Percentiles rank a stretch among this genome's conserved stretches.
phyloP scores from a whole-genome alignment of 2,329 filamentous ascomycete genomes.

The Torrubiellomyces zombiae region DNA sequence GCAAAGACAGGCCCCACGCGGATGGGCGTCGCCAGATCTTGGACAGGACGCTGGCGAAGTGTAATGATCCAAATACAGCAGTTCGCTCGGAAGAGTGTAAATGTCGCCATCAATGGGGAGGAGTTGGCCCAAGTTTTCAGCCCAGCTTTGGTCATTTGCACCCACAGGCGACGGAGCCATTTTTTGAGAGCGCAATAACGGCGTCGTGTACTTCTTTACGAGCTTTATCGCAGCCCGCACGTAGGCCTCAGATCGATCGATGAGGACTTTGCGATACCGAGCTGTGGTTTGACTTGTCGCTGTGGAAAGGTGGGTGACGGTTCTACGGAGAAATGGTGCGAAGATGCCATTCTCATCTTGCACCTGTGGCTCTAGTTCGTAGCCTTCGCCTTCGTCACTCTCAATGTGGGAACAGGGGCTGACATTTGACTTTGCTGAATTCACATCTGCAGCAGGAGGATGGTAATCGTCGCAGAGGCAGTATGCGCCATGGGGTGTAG shows the following conservation, averaged over 20 bases:
- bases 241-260: constrained; percentile 16
- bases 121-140: no score
- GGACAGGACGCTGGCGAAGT: no score
- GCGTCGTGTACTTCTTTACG: constrained; percentile 21
- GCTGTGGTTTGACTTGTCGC: constrained; percentile 22
- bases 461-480: no score
- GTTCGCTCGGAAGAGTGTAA: constrained; percentile 30
- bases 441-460: no score
- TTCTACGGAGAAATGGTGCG: constrained; percentile 13
- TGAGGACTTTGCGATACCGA: constrained; percentile 16
- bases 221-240: constrained; percentile 20
- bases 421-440: no score
- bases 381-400: no score
- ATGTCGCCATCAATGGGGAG: constrained; percentile 7
- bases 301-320: constrained; percentile 19
- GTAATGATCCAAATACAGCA: constrained; percentile 25
- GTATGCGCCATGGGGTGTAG: no score
- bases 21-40: constrained; percentile 11
- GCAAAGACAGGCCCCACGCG: constrained; percentile 13
- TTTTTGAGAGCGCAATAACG: no score
- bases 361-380: no score
- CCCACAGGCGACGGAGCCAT: no score
- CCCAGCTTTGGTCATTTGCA: no score
- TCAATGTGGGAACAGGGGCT: no score
- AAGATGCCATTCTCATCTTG: constrained; percentile 6